These are phyloP conservation scores for Cladosporium sp. DNA, from an alignment of 2,329 filamentous ascomycete genomes.

Conservation along the genomic window DNA sequence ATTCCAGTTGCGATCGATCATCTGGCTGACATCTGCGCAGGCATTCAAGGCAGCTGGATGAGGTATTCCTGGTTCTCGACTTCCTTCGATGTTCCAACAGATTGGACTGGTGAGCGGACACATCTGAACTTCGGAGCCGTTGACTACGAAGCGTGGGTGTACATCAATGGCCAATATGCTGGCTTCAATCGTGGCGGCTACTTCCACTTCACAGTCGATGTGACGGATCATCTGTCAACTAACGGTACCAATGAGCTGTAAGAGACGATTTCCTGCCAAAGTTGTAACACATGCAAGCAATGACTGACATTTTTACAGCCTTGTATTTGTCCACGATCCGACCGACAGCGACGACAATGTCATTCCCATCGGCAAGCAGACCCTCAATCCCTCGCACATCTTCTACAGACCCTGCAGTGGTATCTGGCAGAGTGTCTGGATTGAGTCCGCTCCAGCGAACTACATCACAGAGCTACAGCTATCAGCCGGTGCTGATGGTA, in stretches of 20 bases:
- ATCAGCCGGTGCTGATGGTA: conserved; percentile 42
- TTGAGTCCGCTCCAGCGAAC: conserved; percentile 58
- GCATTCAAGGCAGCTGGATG: conserved; percentile 30
- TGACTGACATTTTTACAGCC: conserved; percentile 52
- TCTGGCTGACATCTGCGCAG: neutral
- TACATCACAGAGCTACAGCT: conserved; percentile 60
- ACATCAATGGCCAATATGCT: conserved; percentile 53
- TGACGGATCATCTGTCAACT: conserved; percentile 62
- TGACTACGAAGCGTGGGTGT: conserved; percentile 60
- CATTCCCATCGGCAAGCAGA: conserved; percentile 57
- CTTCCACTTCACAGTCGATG: conserved; percentile 57
- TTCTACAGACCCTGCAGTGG: conserved; percentile 70
- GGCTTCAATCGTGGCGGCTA: conserved; percentile 59
- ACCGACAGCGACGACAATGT: conserved; percentile 56
- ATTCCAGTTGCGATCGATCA: neutral
- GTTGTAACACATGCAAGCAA: conserved; percentile 21
- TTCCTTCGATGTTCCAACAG: conserved; percentile 48
- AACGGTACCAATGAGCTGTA: conserved; percentile 62
- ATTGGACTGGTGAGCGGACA: conserved; percentile 48
- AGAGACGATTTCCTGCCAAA: conserved; percentile 49
- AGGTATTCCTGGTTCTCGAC: conserved; percentile 43
- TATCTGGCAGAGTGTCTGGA: conserved; percentile 72
- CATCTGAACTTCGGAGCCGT: conserved; percentile 60
- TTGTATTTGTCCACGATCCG: conserved; percentile 65
- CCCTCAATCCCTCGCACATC: conserved; percentile 62